Conservation (phyloP, 169 alveolate genomes). For the Amoebophrya sp. region DNA sequence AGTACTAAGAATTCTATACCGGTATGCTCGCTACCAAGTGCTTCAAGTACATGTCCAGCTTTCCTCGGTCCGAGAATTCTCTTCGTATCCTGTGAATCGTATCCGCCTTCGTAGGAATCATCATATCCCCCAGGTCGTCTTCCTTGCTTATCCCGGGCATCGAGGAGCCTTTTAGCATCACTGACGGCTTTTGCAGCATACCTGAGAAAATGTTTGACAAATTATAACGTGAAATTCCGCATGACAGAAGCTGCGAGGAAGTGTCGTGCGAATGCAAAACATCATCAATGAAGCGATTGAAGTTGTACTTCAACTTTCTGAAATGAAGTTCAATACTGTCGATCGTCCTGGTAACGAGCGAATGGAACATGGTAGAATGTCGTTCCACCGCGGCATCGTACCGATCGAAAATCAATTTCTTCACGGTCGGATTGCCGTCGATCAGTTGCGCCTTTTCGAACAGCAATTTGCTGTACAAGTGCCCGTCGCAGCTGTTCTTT, state of each 20-base stretch:
- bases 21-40: not conserved
- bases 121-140: not conserved
- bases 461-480: not conserved
- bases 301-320: no score
- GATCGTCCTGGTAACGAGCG: not conserved
- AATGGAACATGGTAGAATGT: not conserved
- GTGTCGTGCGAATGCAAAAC: no score
- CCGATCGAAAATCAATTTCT: not conserved
- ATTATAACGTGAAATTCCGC: no score
- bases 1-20: not conserved
- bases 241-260: no score
- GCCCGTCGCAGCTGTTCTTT: conserved; percentile 22
- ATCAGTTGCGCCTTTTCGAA: not conserved
- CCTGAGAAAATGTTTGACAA: no score
- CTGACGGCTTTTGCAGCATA: not conserved
- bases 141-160: not conserved
- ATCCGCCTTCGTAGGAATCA: not conserved
- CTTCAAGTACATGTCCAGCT: conserved; percentile 10
- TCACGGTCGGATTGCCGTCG: not conserved
- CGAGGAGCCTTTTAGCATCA: not conserved
- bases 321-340: no score
- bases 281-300: no score
- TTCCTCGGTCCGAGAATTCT: not conserved
- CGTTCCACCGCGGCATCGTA: conserved; percentile 19
- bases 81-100: conserved; percentile 13